A percentile compares a stretch with the other conserved stretches of the same genome.
These are phyloP conservation scores for Malus sieversii DNA, from an alignment of 306 rosid species.

Conservation along the genomic window DNA sequence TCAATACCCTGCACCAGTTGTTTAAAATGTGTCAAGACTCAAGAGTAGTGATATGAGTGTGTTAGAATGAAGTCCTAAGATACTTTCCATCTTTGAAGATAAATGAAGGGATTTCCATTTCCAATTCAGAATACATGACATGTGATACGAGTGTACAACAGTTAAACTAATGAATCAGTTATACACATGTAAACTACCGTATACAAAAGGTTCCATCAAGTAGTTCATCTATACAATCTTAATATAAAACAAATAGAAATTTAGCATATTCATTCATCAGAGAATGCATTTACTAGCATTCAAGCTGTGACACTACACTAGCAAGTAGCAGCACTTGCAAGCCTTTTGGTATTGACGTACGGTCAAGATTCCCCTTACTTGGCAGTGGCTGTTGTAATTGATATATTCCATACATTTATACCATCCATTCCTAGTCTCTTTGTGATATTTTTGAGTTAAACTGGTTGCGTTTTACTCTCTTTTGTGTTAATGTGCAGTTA, in stretches of 20 bases:
- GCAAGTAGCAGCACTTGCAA: too few relatives aligned
- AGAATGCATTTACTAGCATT: too few relatives aligned
- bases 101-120: neutral
- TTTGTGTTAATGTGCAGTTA: too few relatives aligned
- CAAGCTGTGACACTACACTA: too few relatives aligned
- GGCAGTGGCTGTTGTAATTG: too few relatives aligned
- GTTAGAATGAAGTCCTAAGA: neutral
- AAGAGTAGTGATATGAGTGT: neutral
- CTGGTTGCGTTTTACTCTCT: too few relatives aligned
- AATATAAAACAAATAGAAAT: neutral
- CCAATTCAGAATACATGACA: neutral
- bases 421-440: too few relatives aligned
- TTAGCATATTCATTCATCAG: conserved; percentile 52
- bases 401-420: too few relatives aligned
- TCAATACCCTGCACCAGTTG: conserved; percentile 51
- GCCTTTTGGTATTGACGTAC: too few relatives aligned
- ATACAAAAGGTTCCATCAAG: neutral
- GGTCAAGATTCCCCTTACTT: too few relatives aligned
- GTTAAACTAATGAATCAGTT: neutral
- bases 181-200: neutral
- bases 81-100: neutral
- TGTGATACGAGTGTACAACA: neutral
- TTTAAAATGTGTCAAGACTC: neutral
- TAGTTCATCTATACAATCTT: neutral
- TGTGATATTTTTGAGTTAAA: too few relatives aligned